Conservation (phyloP, 2,329 filamentous ascomycete genomes). For the Cylindrodendrum hubeiense region DNA sequence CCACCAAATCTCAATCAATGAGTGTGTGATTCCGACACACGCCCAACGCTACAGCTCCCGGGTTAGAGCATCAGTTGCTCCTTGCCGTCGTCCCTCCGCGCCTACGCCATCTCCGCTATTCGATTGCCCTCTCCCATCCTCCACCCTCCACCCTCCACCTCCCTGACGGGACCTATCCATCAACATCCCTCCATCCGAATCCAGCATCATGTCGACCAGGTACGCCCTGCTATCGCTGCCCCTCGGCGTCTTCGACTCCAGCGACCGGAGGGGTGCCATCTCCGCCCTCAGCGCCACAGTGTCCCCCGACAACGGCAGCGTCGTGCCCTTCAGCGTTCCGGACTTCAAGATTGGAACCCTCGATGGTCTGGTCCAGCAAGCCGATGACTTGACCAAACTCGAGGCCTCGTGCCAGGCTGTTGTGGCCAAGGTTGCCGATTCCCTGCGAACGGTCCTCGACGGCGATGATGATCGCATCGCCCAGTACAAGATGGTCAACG, state of each 20-base stretch:
- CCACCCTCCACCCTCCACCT: slow-evolving; percentile 11
- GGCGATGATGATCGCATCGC: slow-evolving; percentile 85
- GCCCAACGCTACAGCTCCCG: slow-evolving; percentile 21
- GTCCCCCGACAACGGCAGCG: slow-evolving; percentile 79
- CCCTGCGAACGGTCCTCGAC: slow-evolving; percentile 84
- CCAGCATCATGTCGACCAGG: slow-evolving; percentile 63
- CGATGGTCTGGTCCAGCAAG: slow-evolving; percentile 94
- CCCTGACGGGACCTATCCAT: neutral
- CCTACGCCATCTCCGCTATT: slow-evolving; percentile 9
- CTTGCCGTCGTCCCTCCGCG: slow-evolving; percentile 7
- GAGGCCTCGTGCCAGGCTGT: slow-evolving; percentile 83
- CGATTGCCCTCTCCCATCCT: slow-evolving; percentile 25
- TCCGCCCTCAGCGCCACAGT: slow-evolving; percentile 80
- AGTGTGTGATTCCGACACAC: slow-evolving; percentile 15
- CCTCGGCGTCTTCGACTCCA: slow-evolving; percentile 84
- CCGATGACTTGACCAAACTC: slow-evolving; percentile 93
- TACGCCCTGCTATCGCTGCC: slow-evolving; percentile 94
- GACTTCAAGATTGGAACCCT: slow-evolving; percentile 98
- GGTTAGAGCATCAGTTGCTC: neutral
- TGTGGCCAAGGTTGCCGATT: slow-evolving; percentile 89
- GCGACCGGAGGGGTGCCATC: slow-evolving; percentile 85
- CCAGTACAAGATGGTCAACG: slow-evolving; percentile 93
- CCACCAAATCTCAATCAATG: slow-evolving; percentile 19
- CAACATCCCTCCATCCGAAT: slow-evolving; percentile 12
- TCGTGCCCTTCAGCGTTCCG: slow-evolving; percentile 84